These are phyloP conservation scores for Populus simonii DNA, from an alignment of 345 rosid species.

Conservation along the genomic window DNA sequence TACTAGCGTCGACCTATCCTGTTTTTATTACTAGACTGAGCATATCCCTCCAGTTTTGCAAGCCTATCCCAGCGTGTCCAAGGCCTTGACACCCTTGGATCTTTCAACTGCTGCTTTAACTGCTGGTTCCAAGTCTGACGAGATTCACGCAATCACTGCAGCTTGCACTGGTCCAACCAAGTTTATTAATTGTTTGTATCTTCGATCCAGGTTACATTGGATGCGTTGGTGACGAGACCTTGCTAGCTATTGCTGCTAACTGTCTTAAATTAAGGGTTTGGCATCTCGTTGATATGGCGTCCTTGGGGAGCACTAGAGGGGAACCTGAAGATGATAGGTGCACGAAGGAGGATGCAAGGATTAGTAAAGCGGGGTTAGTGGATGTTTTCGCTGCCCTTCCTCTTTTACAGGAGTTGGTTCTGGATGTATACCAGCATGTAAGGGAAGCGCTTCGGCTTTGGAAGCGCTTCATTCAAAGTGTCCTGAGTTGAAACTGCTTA, in stretches of 20 bases:
- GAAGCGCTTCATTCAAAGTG: conserved; percentile 60
- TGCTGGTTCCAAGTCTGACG: conserved; percentile 65
- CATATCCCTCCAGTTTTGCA: conserved; percentile 78
- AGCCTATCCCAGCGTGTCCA: conserved; percentile 40
- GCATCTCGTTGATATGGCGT: conserved; percentile 58
- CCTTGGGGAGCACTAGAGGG: conserved; percentile 40
- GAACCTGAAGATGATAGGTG: conserved; percentile 46
- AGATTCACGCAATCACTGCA: conserved; percentile 53
- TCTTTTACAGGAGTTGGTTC: conserved; percentile 56
- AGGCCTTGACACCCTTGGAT: conserved; percentile 48
- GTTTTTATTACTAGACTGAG: conserved; percentile 86
- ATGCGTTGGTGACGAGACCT: conserved; percentile 69
- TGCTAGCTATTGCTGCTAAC: conserved; percentile 51
- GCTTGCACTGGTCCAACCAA: conserved; percentile 57
- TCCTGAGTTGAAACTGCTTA: conserved; percentile 43
- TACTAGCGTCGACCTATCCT: conserved; percentile 56
- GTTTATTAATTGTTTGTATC: conserved; percentile 58
- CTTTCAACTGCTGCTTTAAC: conserved; percentile 72
- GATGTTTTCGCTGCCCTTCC: conserved; percentile 54
- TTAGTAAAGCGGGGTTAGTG: conserved; percentile 34
- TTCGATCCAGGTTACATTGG: conserved; percentile 78
- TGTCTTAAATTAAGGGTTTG: conserved; percentile 61
- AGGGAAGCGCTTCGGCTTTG: conserved; percentile 53
- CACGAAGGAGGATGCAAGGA: conserved; percentile 52
- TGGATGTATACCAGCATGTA: conserved; percentile 65